These are phyloP conservation scores for Phlebiopsis gigantea DNA, from an alignment of 768 basidiomycete species.

Conservation along the genomic window DNA sequence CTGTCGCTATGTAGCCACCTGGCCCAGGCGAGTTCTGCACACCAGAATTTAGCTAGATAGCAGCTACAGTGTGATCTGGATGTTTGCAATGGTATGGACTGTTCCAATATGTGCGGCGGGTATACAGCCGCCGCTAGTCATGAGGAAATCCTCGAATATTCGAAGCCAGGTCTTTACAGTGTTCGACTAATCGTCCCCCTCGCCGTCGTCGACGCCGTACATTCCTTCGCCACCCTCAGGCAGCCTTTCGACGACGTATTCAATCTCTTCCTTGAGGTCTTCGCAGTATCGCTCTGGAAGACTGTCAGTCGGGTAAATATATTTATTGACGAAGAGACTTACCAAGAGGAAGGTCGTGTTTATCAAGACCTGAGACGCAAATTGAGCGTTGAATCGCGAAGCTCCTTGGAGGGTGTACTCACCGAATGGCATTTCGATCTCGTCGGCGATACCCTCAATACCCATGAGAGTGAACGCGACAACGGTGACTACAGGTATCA, in stretches of 20 bases:
- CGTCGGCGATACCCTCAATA: slow-evolving; percentile 92
- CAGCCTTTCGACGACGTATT: slow-evolving; percentile 69
- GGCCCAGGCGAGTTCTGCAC: slow-evolving; percentile 88
- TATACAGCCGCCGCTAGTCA: background rate
- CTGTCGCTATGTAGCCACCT: slow-evolving; percentile 58
- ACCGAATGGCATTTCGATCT: slow-evolving; percentile 96
- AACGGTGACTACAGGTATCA: slow-evolving; percentile 80
- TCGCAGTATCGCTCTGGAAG: slow-evolving; percentile 72
- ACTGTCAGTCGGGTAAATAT: background rate
- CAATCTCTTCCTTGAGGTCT: slow-evolving; percentile 80
- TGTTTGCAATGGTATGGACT: background rate
- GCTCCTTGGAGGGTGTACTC: slow-evolving; percentile 14
- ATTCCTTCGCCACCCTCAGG: slow-evolving; percentile 72
- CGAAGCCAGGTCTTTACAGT: too few relatives aligned
- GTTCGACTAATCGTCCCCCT: slow-evolving; percentile 66
- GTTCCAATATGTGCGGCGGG: background rate
- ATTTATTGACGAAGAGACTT: slow-evolving; percentile 33
- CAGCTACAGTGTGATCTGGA: background rate
- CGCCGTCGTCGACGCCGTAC: slow-evolving; percentile 72
- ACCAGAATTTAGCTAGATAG: slow-evolving; percentile 59
- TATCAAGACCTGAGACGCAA: slow-evolving; percentile 31
- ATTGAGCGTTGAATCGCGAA: background rate
- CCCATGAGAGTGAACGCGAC: slow-evolving; percentile 92
- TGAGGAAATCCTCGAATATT: background rate
- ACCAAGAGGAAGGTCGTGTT: slow-evolving; percentile 61